phyloP scores from a whole-genome alignment of 2,329 filamentous ascomycete species.

The Epichloe festucae region DNA sequence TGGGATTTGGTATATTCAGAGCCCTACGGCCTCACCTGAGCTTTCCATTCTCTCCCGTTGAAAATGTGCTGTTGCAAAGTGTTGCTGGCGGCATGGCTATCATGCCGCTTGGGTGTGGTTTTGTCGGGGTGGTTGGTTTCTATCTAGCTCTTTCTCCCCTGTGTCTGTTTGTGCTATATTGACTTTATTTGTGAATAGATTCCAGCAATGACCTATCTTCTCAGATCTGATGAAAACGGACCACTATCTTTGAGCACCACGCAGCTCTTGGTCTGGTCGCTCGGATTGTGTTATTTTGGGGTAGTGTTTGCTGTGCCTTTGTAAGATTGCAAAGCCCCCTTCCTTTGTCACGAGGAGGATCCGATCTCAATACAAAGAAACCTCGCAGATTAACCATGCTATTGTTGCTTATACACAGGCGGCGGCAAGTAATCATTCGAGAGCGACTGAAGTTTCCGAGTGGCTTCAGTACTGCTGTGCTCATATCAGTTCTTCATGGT shows the following conservation, averaged over 20 bases:
- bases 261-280: slow-evolving; percentile 77
- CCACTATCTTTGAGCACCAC: slow-evolving; percentile 59
- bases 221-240: slow-evolving; percentile 65
- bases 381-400: too few species aligned
- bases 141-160: neutral
- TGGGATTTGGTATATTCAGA: slow-evolving; percentile 91
- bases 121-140: slow-evolving; percentile 66
- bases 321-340: slow-evolving; percentile 21
- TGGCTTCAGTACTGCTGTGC: slow-evolving; percentile 85
- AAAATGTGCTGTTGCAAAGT: slow-evolving; percentile 93
- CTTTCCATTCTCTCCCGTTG: slow-evolving; percentile 80
- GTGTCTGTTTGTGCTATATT: slow-evolving; percentile 2
- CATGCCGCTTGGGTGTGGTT: slow-evolving; percentile 91
- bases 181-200: slow-evolving; percentile 31
- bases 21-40: slow-evolving; percentile 57
- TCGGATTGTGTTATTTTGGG: slow-evolving; percentile 91
- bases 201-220: slow-evolving; percentile 77
- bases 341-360: neutral
- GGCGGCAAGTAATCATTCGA: slow-evolving; percentile 81
- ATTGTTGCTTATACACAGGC: slow-evolving; percentile 22
- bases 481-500: slow-evolving; percentile 84
- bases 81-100: slow-evolving; percentile 92
- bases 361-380: too few species aligned
- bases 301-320: slow-evolving; percentile 92
- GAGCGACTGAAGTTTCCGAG: slow-evolving; percentile 91